Percentiles rank a stretch among this genome's conserved stretches.
These are phyloP conservation scores for Tulasnella sp. DNA, from an alignment of 768 basidiomycete species.

Conservation along the genomic window DNA sequence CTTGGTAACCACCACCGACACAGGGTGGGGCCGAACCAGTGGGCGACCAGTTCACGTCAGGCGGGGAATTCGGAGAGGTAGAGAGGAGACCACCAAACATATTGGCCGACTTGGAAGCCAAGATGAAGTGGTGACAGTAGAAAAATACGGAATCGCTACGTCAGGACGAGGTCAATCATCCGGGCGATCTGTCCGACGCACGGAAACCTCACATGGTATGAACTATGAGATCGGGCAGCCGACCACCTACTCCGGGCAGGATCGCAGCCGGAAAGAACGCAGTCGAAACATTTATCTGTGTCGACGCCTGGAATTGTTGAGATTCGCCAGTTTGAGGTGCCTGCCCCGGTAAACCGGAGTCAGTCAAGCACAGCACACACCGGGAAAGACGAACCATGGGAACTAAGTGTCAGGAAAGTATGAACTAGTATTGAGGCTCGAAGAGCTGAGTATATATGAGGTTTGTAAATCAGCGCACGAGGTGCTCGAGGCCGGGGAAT, in stretches of 20 bases:
- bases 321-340: neutral
- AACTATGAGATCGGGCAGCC: neutral
- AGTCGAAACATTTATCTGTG: neutral
- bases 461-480: neutral
- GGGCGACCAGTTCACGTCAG: too few species aligned
- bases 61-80: neutral
- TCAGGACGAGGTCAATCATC: neutral
- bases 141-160: conserved; percentile 63
- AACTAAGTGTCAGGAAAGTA: neutral
- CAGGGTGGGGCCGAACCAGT: too few species aligned
- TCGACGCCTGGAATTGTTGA: neutral
- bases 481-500: too few species aligned
- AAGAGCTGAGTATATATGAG: neutral
- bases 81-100: conserved; percentile 35
- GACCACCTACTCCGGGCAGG: neutral
- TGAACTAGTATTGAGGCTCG: neutral
- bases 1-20: too few species aligned
- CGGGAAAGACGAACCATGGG: neutral
- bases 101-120: conserved; percentile 51
- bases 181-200: too few species aligned
- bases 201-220: neutral
- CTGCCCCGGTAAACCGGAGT: neutral
- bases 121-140: conserved; percentile 54
- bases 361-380: neutral
- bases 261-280: neutral